These are phyloP conservation scores for Zygnema circumcarinatum DNA, from an alignment of 139 green algal genomes.

Conservation along the genomic window DNA sequence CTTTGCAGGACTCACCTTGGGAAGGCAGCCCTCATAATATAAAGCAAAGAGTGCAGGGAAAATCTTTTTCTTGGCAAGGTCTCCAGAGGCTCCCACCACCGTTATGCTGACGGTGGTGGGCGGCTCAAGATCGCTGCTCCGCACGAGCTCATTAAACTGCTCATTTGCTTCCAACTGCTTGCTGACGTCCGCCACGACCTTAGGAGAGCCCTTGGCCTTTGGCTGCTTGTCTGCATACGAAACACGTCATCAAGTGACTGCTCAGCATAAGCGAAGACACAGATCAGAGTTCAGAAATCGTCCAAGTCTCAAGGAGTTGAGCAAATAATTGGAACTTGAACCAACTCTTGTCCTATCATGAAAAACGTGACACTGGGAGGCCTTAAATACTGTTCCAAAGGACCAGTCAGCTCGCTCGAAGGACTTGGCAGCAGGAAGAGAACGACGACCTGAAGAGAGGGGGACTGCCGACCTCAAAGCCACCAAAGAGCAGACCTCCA, in stretches of 20 bases:
- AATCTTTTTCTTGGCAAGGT: conserved; percentile 99
- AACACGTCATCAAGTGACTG: too few relatives aligned
- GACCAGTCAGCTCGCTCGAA: too few relatives aligned
- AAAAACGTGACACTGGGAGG: too few relatives aligned
- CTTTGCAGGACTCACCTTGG: conserved; percentile 53
- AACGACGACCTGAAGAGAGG: background rate
- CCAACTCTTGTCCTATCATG: too few relatives aligned
- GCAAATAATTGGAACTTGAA: too few relatives aligned
- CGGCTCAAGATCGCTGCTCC: background rate
- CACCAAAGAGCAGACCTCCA: background rate
- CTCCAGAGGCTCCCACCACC: conserved; percentile 92
- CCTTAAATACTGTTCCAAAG: too few relatives aligned
- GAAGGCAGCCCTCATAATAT: conserved; percentile 89
- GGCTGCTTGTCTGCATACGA: background rate
- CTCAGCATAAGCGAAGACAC: too few relatives aligned
- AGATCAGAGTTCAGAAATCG: too few relatives aligned
- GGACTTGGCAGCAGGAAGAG: too few relatives aligned
- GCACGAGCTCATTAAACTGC: background rate
- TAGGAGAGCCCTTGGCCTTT: background rate
- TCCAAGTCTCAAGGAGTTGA: too few relatives aligned
- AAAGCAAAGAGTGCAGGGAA: conserved; percentile 96
- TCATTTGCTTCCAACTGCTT: background rate
- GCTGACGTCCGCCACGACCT: background rate
- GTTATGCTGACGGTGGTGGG: conserved; percentile 75
- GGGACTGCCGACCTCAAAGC: background rate